Evolutionary conservation across 306 rosid genomes (phyloP).

Genomic region (Lupinus albus): DNA sequence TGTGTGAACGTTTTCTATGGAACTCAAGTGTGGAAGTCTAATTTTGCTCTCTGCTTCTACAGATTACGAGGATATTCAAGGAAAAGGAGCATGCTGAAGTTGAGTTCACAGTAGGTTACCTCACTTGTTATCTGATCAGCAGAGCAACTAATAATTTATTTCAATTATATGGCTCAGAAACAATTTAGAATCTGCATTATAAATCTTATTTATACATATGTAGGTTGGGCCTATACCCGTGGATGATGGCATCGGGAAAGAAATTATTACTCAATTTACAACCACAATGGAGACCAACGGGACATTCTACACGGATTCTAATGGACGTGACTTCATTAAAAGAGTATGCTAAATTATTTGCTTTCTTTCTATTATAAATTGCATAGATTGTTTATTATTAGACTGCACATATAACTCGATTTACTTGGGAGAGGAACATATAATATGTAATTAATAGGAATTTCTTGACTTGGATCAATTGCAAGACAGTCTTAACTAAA

Average conservation of each 20-base stretch:
- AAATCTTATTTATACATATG: conserved; percentile 24
- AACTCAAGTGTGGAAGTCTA: conserved; percentile 15
- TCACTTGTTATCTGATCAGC: conserved; percentile 24
- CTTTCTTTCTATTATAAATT: neutral
- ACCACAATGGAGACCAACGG: conserved; percentile 65
- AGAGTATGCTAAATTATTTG: conserved; percentile 59
- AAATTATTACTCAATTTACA: conserved; percentile 69
- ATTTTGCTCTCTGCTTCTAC: conserved; percentile 34
- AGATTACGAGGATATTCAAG: conserved; percentile 77
- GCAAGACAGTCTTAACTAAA: neutral
- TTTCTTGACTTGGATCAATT: conserved; percentile 16
- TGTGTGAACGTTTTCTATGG: conserved; percentile 6
- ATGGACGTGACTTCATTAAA: conserved; percentile 89
- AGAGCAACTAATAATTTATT: conserved; percentile 15
- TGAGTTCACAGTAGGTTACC: conserved; percentile 79
- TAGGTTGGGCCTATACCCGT: conserved; percentile 92
- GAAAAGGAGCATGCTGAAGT: conserved; percentile 94
- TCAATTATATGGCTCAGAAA: conserved; percentile 27
- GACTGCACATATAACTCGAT: conserved; percentile 14
- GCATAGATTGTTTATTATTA: conserved; percentile 21
- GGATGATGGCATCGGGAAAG: conserved; percentile 87
- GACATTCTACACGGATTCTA: conserved; percentile 90
- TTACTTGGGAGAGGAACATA: conserved; percentile 10
- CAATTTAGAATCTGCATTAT: conserved; percentile 30
- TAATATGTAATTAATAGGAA: neutral